These are phyloP conservation scores for Lentinula boryana DNA, from an alignment of 768 basidiomycete species.

Conservation along the genomic window DNA sequence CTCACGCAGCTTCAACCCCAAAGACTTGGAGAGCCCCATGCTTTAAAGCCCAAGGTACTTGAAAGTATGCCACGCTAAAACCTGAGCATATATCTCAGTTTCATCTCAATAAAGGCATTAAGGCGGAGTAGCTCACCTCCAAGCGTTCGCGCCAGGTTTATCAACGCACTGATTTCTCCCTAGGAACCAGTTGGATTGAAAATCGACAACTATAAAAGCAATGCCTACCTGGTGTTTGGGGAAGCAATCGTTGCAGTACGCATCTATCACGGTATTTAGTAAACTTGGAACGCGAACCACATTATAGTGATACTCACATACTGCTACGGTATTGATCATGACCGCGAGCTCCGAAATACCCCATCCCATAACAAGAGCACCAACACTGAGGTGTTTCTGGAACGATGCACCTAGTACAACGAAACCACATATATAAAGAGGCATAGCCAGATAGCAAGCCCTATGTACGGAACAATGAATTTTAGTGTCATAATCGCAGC, in stretches of 20 bases:
- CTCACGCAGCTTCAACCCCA: constrained; percentile 57
- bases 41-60: constrained; percentile 58
- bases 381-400: constrained; percentile 46
- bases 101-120: neutral
- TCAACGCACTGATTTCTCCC: constrained; percentile 59
- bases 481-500: neutral
- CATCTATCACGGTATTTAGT: constrained; percentile 27
- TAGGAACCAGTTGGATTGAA: constrained; percentile 13
- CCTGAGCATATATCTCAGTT: constrained; percentile 19
- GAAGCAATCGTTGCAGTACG: constrained; percentile 46
- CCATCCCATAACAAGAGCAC: constrained; percentile 61
- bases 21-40: constrained; percentile 58
- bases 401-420: constrained; percentile 50
- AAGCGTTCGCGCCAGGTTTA: constrained; percentile 50
- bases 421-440: constrained; percentile 59
- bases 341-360: constrained; percentile 51
- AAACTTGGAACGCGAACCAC: neutral
- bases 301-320: constrained; percentile 34
- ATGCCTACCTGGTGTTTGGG: constrained; percentile 30
- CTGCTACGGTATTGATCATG: constrained; percentile 58
- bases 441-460: constrained; percentile 55
- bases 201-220: neutral
- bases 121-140: constrained; percentile 29
- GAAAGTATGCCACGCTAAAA: constrained; percentile 62
- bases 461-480: constrained; percentile 20